Conservation (phyloP, 73 alveolate species). For the Symbiodinium pilosum region DNA sequence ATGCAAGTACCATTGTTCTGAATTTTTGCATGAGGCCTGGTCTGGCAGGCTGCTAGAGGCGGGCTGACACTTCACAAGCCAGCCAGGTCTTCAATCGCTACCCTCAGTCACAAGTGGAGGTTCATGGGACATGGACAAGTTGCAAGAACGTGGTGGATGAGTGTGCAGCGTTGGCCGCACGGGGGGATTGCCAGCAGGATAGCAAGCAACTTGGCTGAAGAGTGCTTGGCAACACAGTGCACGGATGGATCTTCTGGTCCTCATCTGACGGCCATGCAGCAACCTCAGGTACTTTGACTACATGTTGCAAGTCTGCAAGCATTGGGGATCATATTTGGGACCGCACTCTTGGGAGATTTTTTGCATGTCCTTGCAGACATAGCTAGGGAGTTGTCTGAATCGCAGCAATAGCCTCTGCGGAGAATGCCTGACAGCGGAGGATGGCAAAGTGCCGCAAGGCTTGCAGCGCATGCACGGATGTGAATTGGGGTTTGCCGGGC, state of each 20-base stretch:
- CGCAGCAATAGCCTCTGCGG: neutral
- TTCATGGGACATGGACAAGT: conserved; percentile 4
- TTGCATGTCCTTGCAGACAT: neutral
- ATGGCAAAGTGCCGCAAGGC: conserved; percentile 86
- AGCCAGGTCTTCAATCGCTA: neutral
- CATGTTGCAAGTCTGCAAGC: conserved; percentile 33
- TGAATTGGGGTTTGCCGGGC: conserved; percentile 61
- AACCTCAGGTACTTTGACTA: conserved; percentile 47
- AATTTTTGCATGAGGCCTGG: neutral
- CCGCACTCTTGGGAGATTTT: neutral
- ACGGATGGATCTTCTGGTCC: neutral
- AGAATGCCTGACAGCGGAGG: neutral
- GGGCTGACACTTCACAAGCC: neutral
- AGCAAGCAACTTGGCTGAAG: conserved; percentile 17
- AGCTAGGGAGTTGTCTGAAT: neutral
- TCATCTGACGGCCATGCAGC: neutral
- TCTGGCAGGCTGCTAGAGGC: conserved; percentile 5
- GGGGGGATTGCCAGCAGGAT: conserved; percentile 40
- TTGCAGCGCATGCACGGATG: conserved; percentile 49
- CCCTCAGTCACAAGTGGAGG: neutral
- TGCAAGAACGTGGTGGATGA: conserved; percentile 42
- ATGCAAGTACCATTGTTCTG: too few relatives aligned
- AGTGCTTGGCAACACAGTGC: neutral
- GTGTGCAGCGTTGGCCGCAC: conserved; percentile 50
- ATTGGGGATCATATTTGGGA: too few relatives aligned